Base-by-base conservation (phyloP, 352 stramenopile genomes). In the Ochromonadaceae sp. region DNA sequence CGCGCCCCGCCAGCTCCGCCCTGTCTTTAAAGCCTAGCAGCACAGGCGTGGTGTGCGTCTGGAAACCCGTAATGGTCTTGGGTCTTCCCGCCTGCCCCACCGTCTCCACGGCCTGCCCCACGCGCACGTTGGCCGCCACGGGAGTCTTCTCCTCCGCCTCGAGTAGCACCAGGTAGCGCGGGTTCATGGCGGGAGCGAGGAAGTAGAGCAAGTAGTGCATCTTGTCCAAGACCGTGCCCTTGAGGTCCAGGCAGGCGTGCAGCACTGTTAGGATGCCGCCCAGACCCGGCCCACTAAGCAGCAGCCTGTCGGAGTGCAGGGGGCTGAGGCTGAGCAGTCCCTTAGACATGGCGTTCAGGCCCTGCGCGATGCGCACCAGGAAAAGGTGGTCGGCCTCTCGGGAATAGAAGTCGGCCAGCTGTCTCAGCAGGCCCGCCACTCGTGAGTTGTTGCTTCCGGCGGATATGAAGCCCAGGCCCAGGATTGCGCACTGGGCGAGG, bases 1-100 rank as follows among this genome's bases (percentile, higher is more conserved):
- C 92, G 63, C 97, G 89, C 22, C 90, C 97, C 48, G 90, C 93
- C 17, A 99, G 79, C 76, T 99, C 94, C 38, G 92, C 93, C 59
- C 93, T 86, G 73, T 99, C 93, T 72, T 94, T 93, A 34, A 94
- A 81, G 65, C 90, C 93, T 39, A 99, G 79, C 69, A 99, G 78
- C 52, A 99, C 94, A 42, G 94, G 94, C 36, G 92, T 97, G 58
- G 88, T 98, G 77, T 99, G 94, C 43, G 92, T 99, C 70, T 99
- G 94, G 77, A 99, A 99, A 56, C 94, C 94, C 52, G 94, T 99
- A 67, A 99, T 99, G 48, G 91, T 95, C 80, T 98, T 99, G 15
- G 93, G 93, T 36, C 93, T 91, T 73, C 94, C 94, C 9, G 94
- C 93, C 80, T 98, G 92, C 5, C 93, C 94, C 36, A 99, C 94